These are phyloP conservation scores for Massariosphaeria phaeospora DNA, from an alignment of 495 filamentous ascomycete species.

Conservation along the genomic window DNA sequence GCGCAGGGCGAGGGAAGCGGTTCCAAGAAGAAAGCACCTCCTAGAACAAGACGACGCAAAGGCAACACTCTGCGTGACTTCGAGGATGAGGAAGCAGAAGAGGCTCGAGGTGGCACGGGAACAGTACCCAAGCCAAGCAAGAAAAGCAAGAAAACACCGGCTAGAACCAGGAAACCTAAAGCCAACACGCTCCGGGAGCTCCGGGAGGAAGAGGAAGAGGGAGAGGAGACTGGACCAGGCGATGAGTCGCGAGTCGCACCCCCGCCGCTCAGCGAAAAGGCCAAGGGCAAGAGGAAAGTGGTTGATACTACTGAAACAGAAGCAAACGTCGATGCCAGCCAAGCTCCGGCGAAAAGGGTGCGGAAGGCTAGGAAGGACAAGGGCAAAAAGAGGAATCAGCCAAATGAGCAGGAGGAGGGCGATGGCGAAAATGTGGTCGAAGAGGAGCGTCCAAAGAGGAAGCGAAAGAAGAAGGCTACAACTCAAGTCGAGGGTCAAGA, in stretches of 20 bases:
- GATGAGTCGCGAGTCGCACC: background rate
- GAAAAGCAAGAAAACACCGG: too few relatives aligned
- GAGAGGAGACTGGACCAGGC: background rate
- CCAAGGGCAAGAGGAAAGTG: slow-evolving; percentile 15
- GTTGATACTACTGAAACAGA: background rate
- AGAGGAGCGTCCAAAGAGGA: slow-evolving; percentile 3
- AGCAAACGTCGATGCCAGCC: background rate
- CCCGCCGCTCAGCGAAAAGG: slow-evolving; percentile 15
- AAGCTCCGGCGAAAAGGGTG: slow-evolving; percentile 28
- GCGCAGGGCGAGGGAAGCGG: too few relatives aligned
- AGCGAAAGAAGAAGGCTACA: slow-evolving; percentile 9
- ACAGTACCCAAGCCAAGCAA: background rate
- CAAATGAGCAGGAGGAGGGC: slow-evolving; percentile 30
- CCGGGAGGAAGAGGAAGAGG: background rate
- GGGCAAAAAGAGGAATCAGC: slow-evolving; percentile 25
- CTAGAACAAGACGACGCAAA: too few relatives aligned
- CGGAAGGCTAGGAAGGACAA: slow-evolving; percentile 35
- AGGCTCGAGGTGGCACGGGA: background rate
- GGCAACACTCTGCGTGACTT: too few relatives aligned
- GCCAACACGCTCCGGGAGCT: background rate
- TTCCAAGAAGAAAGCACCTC: too few relatives aligned
- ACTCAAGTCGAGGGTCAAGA: background rate
- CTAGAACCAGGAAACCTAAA: background rate
- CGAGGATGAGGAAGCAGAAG: background rate
- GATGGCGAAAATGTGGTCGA: background rate